These are phyloP conservation scores for Ambrosia artemisiifolia DNA, from an alignment of 129 eudicot genomes.

Conservation along the genomic window DNA sequence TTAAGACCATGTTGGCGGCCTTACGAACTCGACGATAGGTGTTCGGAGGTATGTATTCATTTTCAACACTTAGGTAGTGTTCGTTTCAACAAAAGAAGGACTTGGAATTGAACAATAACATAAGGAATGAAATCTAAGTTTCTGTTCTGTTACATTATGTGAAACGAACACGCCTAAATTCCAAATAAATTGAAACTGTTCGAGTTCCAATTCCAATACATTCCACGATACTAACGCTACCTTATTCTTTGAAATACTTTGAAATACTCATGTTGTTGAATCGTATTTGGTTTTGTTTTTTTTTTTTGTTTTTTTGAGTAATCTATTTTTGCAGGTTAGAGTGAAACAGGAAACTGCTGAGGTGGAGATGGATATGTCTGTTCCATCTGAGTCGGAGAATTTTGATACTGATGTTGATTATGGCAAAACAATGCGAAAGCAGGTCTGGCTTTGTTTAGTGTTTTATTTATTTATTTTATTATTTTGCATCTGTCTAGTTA, in stretches of 20 bases:
- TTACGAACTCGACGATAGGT: constrained; percentile 72
- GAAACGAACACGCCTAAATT: too few species aligned
- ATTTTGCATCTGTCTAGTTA: neutral
- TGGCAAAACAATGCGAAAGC: constrained; percentile 47
- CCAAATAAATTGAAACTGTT: too few species aligned
- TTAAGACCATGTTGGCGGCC: constrained; percentile 81
- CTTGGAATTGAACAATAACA: too few species aligned
- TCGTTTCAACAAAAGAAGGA: too few species aligned
- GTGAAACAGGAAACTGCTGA: constrained; percentile 60
- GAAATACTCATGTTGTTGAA: neutral
- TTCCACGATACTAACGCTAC: too few species aligned
- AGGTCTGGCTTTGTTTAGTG: constrained; percentile 44
- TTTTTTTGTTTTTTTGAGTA: neutral
- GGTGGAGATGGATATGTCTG: constrained; percentile 65
- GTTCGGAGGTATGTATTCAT: constrained; percentile 52
- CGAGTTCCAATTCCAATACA: too few species aligned
- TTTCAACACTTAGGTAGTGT: too few species aligned
- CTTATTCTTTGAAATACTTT: neutral
- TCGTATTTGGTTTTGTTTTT: constrained; percentile 2
- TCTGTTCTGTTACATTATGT: too few species aligned
- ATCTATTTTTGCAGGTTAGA: constrained; percentile 56
- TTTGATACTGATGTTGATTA: constrained; percentile 46
- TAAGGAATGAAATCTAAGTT: too few species aligned
- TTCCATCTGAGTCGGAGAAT: constrained; percentile 60
- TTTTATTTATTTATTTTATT: too few species aligned